phyloP scores from a whole-genome alignment of 345 rosid genomes.

The Populus nigra region DNA sequence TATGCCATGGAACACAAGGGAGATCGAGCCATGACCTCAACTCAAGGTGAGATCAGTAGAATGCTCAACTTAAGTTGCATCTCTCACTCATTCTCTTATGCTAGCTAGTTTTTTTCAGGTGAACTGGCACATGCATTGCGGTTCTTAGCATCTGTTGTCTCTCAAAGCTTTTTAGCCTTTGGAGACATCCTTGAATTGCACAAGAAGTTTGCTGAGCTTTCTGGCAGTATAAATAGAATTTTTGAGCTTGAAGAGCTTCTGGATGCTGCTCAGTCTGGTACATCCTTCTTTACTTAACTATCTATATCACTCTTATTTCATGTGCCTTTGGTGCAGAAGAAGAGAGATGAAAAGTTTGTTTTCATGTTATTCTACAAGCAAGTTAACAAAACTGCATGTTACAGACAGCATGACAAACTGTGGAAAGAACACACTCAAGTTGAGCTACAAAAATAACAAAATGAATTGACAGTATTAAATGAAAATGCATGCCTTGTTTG shows the following conservation, averaged over 20 bases:
- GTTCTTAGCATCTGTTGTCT: conserved; percentile 93
- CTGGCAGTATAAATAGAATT: conserved; percentile 83
- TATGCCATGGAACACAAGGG: conserved; percentile 93
- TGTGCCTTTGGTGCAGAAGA: neutral
- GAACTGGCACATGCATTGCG: conserved; percentile 94
- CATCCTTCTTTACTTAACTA: conserved; percentile 3
- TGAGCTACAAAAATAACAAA: too few relatives aligned
- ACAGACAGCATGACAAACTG: too few relatives aligned
- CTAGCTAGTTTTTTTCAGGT: conserved; percentile 47
- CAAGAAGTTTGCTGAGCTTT: conserved; percentile 85
- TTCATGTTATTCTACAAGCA: neutral
- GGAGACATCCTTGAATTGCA: conserved; percentile 95
- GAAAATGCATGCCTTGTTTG: too few relatives aligned
- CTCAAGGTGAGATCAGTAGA: conserved; percentile 59
- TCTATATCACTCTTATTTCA: neutral
- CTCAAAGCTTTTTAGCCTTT: conserved; percentile 97
- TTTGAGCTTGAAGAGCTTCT: conserved; percentile 97
- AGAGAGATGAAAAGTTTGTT: neutral
- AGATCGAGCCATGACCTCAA: conserved; percentile 73
- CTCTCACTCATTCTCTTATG: conserved; percentile 5
- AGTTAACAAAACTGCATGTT: neutral
- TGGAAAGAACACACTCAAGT: too few relatives aligned
- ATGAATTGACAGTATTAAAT: too few relatives aligned
- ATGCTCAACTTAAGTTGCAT: neutral
- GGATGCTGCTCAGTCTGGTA: conserved; percentile 84